Conservation (phyloP, 2,329 filamentous ascomycete species). For the Diaporthe ilicicola region DNA sequence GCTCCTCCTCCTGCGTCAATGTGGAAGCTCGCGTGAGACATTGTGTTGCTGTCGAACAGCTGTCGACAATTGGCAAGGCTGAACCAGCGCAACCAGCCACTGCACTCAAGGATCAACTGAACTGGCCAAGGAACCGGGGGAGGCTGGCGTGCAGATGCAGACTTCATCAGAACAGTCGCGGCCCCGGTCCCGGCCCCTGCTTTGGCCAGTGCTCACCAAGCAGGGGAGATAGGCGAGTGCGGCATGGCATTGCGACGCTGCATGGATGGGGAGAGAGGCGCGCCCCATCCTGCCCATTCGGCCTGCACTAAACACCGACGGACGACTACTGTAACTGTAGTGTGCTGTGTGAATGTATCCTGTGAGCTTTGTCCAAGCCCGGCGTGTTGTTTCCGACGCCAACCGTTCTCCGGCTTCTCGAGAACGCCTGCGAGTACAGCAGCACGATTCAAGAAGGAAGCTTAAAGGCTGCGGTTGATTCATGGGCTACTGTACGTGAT, state of each 20-base stretch:
- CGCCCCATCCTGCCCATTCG: slow-evolving; percentile 2
- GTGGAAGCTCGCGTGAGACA: neutral
- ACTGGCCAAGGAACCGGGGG: slow-evolving; percentile 6
- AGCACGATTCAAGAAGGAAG: slow-evolving; percentile 20
- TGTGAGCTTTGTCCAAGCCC: neutral
- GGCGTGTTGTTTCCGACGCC: neutral
- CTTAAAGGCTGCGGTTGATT: neutral
- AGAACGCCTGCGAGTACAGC: neutral
- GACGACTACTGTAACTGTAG: neutral
- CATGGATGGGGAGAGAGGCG: slow-evolving; percentile 21
- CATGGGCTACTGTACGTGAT: slow-evolving; percentile 2
- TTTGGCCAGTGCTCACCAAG: slow-evolving; percentile 20
- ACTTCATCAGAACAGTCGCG: slow-evolving; percentile 11
- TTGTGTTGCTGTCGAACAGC: neutral
- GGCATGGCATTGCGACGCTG: slow-evolving; percentile 28
- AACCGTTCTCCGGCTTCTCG: neutral
- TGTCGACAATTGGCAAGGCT: slow-evolving; percentile 26
- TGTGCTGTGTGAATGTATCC: neutral
- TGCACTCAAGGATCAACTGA: slow-evolving; percentile 11
- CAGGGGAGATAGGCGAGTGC: slow-evolving; percentile 25
- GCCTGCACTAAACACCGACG: slow-evolving; percentile 6
- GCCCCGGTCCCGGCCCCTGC: slow-evolving; percentile 16
- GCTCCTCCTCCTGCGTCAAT: neutral
- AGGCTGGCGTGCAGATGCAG: slow-evolving; percentile 30
- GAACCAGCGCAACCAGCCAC: slow-evolving; percentile 18